Percentiles rank a stretch among this genome's conserved stretches.
These are phyloP conservation scores for Colletotrichum abscissum DNA, from an alignment of 2,329 filamentous ascomycete species.

Conservation along the genomic window DNA sequence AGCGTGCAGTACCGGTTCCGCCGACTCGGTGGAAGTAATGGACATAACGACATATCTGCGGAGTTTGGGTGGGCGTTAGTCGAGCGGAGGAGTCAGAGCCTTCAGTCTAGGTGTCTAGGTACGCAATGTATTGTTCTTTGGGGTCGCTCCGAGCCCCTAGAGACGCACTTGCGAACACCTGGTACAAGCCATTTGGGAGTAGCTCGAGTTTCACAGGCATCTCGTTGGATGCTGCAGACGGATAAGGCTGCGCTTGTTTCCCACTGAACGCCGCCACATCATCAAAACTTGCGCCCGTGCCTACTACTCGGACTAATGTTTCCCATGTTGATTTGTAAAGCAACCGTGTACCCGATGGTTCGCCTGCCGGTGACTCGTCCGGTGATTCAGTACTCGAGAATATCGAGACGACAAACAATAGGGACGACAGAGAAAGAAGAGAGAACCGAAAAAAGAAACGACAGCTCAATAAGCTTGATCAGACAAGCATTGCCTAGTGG, in stretches of 20 bases:
- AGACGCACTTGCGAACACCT: background rate
- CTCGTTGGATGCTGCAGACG: conserved; percentile 20
- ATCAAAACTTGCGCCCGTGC: conserved; percentile 20
- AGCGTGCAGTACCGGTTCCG: conserved; percentile 25
- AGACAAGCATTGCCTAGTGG: background rate
- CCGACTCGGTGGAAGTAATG: conserved; percentile 29
- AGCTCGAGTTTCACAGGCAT: conserved; percentile 23
- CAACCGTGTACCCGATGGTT: conserved; percentile 9
- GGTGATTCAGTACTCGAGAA: background rate
- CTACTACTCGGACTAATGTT: conserved; percentile 22
- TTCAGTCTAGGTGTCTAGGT: background rate
- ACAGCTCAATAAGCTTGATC: background rate
- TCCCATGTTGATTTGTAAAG: conserved; percentile 32
- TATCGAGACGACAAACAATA: background rate
- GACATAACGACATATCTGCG: conserved; percentile 18
- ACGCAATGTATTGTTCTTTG: background rate
- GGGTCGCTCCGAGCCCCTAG: conserved; percentile 16
- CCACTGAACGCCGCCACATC: conserved; percentile 29
- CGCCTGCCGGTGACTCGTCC: conserved; percentile 17
- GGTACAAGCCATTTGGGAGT: conserved; percentile 1
- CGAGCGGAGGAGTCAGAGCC: conserved; percentile 7
- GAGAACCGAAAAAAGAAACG: background rate
- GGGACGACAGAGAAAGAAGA: background rate
- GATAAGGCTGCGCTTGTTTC: conserved; percentile 34
- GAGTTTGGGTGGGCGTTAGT: conserved; percentile 23